Base-by-base conservation (phyloP, 1,284 basidiomycete genomes). In the Apiotrichum sp. region DNA sequence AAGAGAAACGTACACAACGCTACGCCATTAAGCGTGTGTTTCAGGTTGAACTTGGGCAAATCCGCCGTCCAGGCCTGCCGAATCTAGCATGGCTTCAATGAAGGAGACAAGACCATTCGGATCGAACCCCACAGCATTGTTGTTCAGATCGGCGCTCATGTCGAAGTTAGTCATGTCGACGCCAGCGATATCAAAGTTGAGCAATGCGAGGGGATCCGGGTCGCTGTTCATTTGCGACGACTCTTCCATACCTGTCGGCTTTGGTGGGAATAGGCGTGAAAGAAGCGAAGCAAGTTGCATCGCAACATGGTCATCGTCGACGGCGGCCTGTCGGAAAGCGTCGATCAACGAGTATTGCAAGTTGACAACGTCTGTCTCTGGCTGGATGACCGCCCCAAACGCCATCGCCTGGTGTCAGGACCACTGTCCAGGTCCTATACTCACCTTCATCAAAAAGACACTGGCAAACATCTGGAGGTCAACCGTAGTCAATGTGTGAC, bases 391-490 rank as follows among this genome's bases (percentile, higher is more conserved):
- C 0, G 50, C 55, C 4, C 55, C 55, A 33, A 52, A 48, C 6
- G 46, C 44, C 46, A 49, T 44, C 2, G 55, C 55, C 45, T 51
- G 33, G 6, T 16, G 29, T 29, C 29, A 29, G 29, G 29, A 29
- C 29, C 3, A 29, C 29, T 29, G 29, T 29, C 29, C 29, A 3
- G 3, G 29, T 29, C 29, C 29, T 32, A 14, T 42, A 7, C 4
- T 6, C 11, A 42, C 51, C 44, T 56, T 56, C 50, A 56, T 56
- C 9, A 56, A 22, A 36, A 56, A 56, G 14, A 56, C 55, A 29
- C 41, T 45, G 3, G 55, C 55, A 29, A 52, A 56, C 55, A 56
- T 56, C 55, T 52, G 53, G 8, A 11, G 11, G 40, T 41, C n/a
- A 41, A 14, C 36, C 2, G 40, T 13, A 16, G 36, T 6, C 40